phyloP scores from a whole-genome alignment of 352 stramenopile genomes.

The Aphanomyces euteiches region DNA sequence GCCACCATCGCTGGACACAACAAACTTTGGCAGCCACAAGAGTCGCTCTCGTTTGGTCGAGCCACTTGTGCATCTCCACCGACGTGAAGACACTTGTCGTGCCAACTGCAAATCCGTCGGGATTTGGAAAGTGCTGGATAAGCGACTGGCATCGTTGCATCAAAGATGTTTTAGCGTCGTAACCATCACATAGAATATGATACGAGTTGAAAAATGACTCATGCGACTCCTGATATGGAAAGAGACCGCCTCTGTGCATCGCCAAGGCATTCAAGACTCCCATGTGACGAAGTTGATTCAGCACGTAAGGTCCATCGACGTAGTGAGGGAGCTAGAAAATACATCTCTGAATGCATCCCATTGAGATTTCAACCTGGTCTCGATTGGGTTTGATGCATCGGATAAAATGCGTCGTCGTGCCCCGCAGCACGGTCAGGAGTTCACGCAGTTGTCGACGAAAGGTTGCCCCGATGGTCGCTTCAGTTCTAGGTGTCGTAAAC shows the following conservation, averaged over 20 bases:
- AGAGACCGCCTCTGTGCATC: not conserved
- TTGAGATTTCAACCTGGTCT: slow-evolving; percentile 60
- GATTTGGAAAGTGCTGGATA: slow-evolving; percentile 2
- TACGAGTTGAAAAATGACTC: not conserved
- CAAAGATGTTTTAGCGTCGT: not conserved
- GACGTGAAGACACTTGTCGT: slow-evolving; percentile 3
- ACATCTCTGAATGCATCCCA: not conserved
- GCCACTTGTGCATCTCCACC: slow-evolving; percentile 10
- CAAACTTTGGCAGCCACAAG: not conserved
- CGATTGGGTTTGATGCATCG: slow-evolving; percentile 98
- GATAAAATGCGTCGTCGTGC: slow-evolving; percentile 93
- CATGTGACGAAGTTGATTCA: slow-evolving; percentile 9
- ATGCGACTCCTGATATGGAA: slow-evolving; percentile 2
- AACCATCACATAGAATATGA: not conserved
- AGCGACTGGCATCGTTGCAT: not conserved
- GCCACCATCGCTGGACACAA: not conserved
- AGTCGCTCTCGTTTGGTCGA: not conserved
- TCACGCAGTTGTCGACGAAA: slow-evolving; percentile 21
- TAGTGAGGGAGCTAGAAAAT: not conserved
- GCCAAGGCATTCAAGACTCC: not conserved
- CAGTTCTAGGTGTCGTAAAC: not conserved
- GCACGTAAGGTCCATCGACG: slow-evolving; percentile 2
- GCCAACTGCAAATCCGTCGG: not conserved
- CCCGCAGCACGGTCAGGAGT: slow-evolving; percentile 89
- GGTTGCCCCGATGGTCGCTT: slow-evolving; percentile 4